Conservation (phyloP, 176 grass and related monocot genomes). For the Oryza officinalis region DNA sequence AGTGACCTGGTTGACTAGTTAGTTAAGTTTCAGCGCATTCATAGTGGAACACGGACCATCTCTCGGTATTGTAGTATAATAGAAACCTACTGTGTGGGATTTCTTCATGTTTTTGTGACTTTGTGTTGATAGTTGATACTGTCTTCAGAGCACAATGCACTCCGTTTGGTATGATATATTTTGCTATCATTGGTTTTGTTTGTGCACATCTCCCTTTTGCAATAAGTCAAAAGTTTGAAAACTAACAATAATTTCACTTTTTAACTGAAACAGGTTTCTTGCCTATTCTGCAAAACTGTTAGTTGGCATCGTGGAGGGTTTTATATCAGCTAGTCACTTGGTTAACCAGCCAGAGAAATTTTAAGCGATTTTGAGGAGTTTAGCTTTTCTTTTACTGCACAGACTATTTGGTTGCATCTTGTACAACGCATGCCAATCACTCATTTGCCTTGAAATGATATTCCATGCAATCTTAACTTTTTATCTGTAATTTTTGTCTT, state of each 20-base stretch:
- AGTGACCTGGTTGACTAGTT: too few species aligned
- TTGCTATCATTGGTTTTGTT: not conserved
- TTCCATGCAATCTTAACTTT: not conserved
- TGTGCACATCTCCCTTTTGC: not conserved
- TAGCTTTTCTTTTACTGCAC: conserved; percentile 16
- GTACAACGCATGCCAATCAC: not conserved
- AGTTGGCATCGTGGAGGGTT: not conserved
- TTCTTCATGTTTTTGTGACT: too few species aligned
- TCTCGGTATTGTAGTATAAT: too few species aligned
- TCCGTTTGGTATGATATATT: not conserved
- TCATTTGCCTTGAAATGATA: conserved; percentile 26
- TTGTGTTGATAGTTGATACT: not conserved
- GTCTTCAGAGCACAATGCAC: not conserved
- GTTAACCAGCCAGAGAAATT: not conserved
- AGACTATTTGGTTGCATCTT: conserved; percentile 16
- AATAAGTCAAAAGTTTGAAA: not conserved
- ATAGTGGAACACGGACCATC: not conserved
- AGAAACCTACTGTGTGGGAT: too few species aligned
- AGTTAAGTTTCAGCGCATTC: not conserved
- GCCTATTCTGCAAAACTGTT: not conserved
- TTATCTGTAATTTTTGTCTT: too few species aligned
- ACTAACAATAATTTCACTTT: not conserved
- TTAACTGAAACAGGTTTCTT: not conserved
- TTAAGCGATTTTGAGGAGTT: conserved; percentile 16
- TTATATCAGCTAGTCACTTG: not conserved